Base-by-base conservation (phyloP, 441 rosid genomes). In the Hura crepitans region DNA sequence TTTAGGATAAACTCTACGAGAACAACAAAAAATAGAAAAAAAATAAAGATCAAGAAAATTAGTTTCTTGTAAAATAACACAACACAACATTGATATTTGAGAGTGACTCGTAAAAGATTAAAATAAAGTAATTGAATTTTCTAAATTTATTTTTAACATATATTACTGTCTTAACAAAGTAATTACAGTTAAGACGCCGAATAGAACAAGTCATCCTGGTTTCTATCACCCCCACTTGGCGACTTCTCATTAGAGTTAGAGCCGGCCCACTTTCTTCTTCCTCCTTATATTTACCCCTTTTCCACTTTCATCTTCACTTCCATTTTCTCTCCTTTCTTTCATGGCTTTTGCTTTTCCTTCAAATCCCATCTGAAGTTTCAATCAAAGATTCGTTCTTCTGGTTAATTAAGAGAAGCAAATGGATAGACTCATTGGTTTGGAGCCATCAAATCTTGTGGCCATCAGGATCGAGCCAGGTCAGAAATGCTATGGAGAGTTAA, bases 381-480 rank as follows among this genome's bases (percentile, higher is more conserved):
- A 35, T 8, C 10, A 7, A 27, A 58, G 33, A 12, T 0, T 13
- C 22, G 14, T 12, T 23, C 57, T 15, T 56, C 45, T 63, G 54
- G 17, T 31, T 49, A n/a, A 23, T 17, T 13, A 1, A 54, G 60
- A 49, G 60, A 8, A 37, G 11, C 23, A 63, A 23, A 86, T 88
- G 93, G 87, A 86, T 59, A 73, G 93, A 77, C 89, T 88, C n/a
- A 82, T 86, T 50, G 79, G 84, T 55, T 71, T 86, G 70, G 89
- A 86, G 79, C 93, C 91, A 8, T 85, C 86, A 2, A 86, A 79
- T 47, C 68, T 82, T 23, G 88, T 85, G 2, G 78, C 85, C 1
- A 56, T 86, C 67, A 66, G 93, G 69, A 79, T 88, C 35, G 86
- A 88, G 59, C 80, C 87, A 2, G 88, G 83, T 5, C 80, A 77